These are phyloP conservation scores for Carex littledalei DNA, from an alignment of 176 grass and related monocot genomes.

Conservation along the genomic window DNA sequence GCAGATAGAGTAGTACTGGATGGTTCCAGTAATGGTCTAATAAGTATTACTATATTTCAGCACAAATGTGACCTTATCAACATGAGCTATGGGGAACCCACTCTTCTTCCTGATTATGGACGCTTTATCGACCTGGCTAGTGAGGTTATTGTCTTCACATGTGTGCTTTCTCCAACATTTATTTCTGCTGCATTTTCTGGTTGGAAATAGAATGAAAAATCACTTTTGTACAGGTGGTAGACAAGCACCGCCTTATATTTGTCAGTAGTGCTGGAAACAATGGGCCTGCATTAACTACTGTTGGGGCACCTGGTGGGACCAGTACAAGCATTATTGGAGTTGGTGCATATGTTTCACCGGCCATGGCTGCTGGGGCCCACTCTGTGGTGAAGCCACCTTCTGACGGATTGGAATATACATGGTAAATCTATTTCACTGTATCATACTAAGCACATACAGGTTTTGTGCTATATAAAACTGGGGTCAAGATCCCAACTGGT, in stretches of 20 bases:
- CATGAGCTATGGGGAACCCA: constrained; percentile 96
- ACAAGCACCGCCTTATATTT: constrained; percentile 90
- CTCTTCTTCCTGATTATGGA: constrained; percentile 94
- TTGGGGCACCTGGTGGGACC: constrained; percentile 93
- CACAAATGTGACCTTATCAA: constrained; percentile 99
- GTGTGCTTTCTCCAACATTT: constrained; percentile 19
- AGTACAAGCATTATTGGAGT: constrained; percentile 93
- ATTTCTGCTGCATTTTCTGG: not conserved
- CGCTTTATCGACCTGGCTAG: constrained; percentile 95
- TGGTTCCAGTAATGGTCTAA: too few relatives aligned
- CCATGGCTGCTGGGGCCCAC: constrained; percentile 98
- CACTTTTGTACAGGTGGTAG: constrained; percentile 49
- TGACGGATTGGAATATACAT: constrained; percentile 94
- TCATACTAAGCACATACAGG: not conserved
- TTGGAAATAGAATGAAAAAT: not conserved
- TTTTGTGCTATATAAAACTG: not conserved
- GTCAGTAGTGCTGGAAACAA: constrained; percentile 92
- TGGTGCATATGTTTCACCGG: constrained; percentile 97
- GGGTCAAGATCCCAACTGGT: not conserved
- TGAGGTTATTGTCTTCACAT: constrained; percentile 48
- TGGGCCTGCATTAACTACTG: constrained; percentile 87
- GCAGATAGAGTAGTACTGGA: too few relatives aligned
- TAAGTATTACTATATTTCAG: constrained; percentile 51
- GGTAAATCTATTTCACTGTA: constrained; percentile 33
- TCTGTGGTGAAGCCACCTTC: constrained; percentile 76